A percentile compares a stretch with the other conserved stretches of the same genome.
These are phyloP conservation scores for Chimonanthus praecox DNA, from an alignment of 164 flowering plant species.

Conservation along the genomic window DNA sequence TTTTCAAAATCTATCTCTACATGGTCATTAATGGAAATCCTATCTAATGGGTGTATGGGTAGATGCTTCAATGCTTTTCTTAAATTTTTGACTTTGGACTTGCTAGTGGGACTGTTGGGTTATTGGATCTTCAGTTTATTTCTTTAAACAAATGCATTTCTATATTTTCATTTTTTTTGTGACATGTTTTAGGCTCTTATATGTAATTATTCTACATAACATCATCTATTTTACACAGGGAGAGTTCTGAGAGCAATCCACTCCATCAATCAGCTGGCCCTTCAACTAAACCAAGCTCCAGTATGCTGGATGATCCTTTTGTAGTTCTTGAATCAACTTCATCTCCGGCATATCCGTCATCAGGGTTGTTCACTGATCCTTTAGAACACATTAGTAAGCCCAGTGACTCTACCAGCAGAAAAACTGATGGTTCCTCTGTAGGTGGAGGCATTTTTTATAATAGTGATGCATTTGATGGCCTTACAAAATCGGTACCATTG, in stretches of 20 bases:
- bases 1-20: no score
- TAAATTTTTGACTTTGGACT: no score
- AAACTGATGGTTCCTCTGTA: background rate
- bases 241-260: background rate
- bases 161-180: no score
- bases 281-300: background rate
- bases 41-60: no score
- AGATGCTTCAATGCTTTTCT: no score
- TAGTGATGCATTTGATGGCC: background rate
- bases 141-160: no score
- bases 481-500: background rate
- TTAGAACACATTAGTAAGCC: background rate
- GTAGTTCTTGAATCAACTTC: background rate
- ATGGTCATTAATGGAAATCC: no score
- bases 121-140: no score
- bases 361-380: background rate
- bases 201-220: no score
- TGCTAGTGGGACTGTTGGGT: no score
- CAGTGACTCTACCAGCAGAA: background rate
- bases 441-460: background rate
- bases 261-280: background rate
- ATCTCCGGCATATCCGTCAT: background rate
- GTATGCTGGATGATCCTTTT: background rate
- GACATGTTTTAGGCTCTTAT: no score
- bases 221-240: background rate